Base-by-base conservation (phyloP, 768 basidiomycete genomes). In the Pleurotus citrinopileatus region DNA sequence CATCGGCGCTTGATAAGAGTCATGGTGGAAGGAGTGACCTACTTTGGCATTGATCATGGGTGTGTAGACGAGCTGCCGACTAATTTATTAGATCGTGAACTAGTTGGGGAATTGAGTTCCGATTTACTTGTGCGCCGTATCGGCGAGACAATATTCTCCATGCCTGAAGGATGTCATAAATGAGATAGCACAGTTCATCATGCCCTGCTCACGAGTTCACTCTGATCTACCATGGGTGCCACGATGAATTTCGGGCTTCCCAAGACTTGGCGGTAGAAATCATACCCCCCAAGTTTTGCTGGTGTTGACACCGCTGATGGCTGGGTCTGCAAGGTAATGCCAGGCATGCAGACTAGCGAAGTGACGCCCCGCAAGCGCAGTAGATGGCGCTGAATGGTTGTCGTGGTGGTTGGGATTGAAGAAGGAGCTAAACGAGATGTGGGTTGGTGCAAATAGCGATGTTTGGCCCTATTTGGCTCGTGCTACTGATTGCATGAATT, bases 171-270 rank as follows among this genome's bases (percentile, higher is more conserved):
- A n/a, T n/a, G 28, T 10, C 29, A 38, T 47, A 22, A 51, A 46
- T 37, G 57, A 13, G 17, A 32, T 50, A 50, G 20, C 25, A 27
- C 45, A 19, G 79, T 40, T 7, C 38, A 19, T 19, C 8, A 15
- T 40, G 12, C 19, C 17, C 17, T 19, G 17, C 89, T 61, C 61
- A 97, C 95, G 67, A 98, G 78, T 69, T 98, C 96, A 64, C 89
- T 92, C 73, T 97, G 94, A 68, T 98, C 97, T 0, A 98, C 97
- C 97, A 99, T 99, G 15, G 97, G 97, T 7, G 93, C 96, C 15
- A 98, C 92, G 36, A 98, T 81, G 63, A 82, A 88, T 69, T 89
- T 94, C 7, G 96, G 91, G 62, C 86, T 87, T 6, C 90, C 88
- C 22, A 98, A 76, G 0, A 91, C 81, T 53, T 84, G 73, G 22